Evolutionary conservation across 164 flowering plant species (phyloP).

Genomic region (Kalanchoe fedtschenkoi): DNA sequence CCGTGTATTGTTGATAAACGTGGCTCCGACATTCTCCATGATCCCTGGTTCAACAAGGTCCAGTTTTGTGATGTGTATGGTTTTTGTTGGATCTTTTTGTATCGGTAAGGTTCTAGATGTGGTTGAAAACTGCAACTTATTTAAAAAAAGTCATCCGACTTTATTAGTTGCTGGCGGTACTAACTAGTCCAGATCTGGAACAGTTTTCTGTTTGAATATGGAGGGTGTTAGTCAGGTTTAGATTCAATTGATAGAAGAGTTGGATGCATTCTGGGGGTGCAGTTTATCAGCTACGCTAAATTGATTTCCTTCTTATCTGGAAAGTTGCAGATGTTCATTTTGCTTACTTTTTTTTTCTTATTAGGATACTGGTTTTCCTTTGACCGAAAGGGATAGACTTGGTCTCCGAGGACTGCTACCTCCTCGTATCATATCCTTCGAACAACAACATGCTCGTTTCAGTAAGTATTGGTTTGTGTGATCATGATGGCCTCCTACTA

Average conservation of each 20-base stretch:
- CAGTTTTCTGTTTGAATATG: background rate
- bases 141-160: background rate
- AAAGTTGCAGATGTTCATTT: too few relatives aligned
- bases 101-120: background rate
- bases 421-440: constrained; percentile 91
- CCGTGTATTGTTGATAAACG: constrained; percentile 93
- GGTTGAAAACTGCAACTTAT: background rate
- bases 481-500: background rate
- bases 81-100: background rate
- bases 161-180: background rate
- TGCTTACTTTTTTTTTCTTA: background rate
- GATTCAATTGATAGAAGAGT: background rate
- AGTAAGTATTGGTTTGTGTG: constrained; percentile 42
- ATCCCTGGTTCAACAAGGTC: constrained; percentile 99
- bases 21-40: constrained; percentile 95
- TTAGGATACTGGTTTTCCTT: constrained; percentile 96
- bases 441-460: constrained; percentile 91
- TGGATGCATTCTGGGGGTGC: too few relatives aligned
- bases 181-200: background rate
- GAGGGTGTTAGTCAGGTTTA: background rate
- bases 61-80: background rate
- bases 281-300: too few relatives aligned
- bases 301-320: background rate
- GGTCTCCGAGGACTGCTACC: constrained; percentile 99
- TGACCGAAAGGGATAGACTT: constrained; percentile 89